Percentiles rank a stretch among this genome's conserved stretches.
Evolutionary conservation across 2,329 filamentous ascomycete species (phyloP).

Genomic region (Pseudogymnoascus sp.): DNA sequence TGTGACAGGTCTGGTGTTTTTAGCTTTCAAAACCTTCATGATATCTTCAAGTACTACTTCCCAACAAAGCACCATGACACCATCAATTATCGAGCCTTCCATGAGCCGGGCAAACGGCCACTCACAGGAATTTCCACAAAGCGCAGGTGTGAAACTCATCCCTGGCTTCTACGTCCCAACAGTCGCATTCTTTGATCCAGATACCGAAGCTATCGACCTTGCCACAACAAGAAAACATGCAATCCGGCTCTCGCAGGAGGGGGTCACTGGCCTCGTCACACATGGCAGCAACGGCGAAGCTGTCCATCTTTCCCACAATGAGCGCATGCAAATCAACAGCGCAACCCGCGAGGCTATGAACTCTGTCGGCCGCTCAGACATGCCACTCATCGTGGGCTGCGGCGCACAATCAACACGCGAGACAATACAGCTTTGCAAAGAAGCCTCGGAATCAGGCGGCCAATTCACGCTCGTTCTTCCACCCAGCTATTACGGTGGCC

Average conservation of each 20-base stretch:
- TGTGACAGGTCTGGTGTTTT: no score
- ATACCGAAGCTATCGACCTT: constrained; percentile 16
- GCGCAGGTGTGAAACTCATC: neutral
- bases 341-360: constrained; percentile 54
- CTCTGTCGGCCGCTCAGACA: constrained; percentile 43
- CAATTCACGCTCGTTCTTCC: constrained; percentile 59
- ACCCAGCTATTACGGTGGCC: constrained; percentile 54
- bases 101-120: no score
- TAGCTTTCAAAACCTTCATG: no score
- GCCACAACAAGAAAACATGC: constrained; percentile 26
- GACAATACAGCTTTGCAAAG: constrained; percentile 53
- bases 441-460: constrained; percentile 52
- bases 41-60: no score
- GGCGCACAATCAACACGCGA: constrained; percentile 57
- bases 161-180: constrained; percentile 45
- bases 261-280: constrained; percentile 51
- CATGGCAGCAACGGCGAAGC: constrained; percentile 60
- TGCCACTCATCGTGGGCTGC: constrained; percentile 58
- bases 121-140: no score
- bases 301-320: constrained; percentile 52
- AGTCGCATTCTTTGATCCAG: constrained; percentile 36
- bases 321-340: constrained; percentile 49
- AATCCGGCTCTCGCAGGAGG: constrained; percentile 48
- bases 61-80: no score
- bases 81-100: no score